Percentiles rank a stretch among this genome's conserved stretches.
These are phyloP conservation scores for Inga laurina DNA, from an alignment of 306 rosid genomes.

Conservation along the genomic window DNA sequence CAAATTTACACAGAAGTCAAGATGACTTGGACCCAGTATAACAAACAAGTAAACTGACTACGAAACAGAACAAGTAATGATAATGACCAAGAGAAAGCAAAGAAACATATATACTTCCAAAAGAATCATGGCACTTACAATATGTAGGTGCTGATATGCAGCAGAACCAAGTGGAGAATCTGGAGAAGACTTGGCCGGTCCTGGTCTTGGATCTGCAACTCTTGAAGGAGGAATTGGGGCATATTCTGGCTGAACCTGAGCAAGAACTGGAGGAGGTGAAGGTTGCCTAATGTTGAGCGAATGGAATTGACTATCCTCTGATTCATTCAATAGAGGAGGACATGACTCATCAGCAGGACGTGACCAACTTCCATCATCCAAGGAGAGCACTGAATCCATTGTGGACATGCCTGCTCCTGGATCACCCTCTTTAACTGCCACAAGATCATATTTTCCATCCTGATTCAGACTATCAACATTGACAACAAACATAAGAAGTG, in stretches of 20 bases:
- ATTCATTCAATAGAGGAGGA: conserved; percentile 51
- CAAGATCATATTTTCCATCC: conserved; percentile 68
- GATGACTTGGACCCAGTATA: conserved; percentile 19
- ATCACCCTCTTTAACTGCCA: conserved; percentile 61
- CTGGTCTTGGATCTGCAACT: conserved; percentile 99
- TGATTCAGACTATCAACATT: conserved; percentile 64
- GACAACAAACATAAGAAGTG: conserved; percentile 33
- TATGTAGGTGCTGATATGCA: conserved; percentile 76
- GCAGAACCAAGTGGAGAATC: conserved; percentile 58
- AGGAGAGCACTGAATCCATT: conserved; percentile 85
- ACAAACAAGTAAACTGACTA: conserved; percentile 23
- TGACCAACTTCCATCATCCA: conserved; percentile 85
- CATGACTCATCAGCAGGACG: conserved; percentile 53
- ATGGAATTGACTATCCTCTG: conserved; percentile 64
- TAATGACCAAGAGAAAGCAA: conserved; percentile 28
- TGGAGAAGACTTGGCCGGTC: conserved; percentile 64
- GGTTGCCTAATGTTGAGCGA: conserved; percentile 76
- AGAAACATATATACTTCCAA: neutral
- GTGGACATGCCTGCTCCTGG: conserved; percentile 55
- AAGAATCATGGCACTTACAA: conserved; percentile 57
- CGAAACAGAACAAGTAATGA: conserved; percentile 24
- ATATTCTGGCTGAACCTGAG: conserved; percentile 61
- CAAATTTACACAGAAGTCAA: conserved; percentile 20
- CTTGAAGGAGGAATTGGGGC: conserved; percentile 77
- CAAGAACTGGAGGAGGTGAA: conserved; percentile 93